Percentiles rank a stretch among this genome's conserved stretches.
Evolutionary conservation across 2,329 filamentous ascomycete genomes (phyloP).

Genomic region (Penicillium sp.): DNA sequence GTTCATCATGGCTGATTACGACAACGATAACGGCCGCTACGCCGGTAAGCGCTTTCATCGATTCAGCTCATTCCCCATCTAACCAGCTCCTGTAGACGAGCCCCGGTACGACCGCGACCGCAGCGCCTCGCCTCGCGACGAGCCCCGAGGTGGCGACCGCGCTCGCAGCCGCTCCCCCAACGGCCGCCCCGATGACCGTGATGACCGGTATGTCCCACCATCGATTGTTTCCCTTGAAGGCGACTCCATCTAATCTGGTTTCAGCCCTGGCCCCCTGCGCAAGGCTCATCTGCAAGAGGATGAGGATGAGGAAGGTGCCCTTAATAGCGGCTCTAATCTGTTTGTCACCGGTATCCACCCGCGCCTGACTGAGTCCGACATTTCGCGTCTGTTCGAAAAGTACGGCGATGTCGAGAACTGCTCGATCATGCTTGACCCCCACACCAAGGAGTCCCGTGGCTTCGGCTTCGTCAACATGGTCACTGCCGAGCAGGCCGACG

Average conservation of each 20-base stretch:
- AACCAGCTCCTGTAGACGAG: constrained; percentile 48
- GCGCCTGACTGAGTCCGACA: constrained; percentile 81
- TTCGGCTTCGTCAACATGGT: constrained; percentile 99
- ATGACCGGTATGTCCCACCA: constrained; percentile 47
- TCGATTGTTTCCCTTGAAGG: not conserved
- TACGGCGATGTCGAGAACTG: constrained; percentile 98
- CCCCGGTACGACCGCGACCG: constrained; percentile 65
- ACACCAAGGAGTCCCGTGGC: constrained; percentile 96
- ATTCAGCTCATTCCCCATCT: not conserved
- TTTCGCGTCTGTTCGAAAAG: constrained; percentile 95
- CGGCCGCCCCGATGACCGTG: constrained; percentile 54
- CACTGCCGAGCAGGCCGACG: constrained; percentile 89
- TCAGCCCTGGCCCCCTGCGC: constrained; percentile 7
- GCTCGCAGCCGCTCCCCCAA: constrained; percentile 65
- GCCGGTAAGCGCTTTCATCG: constrained; percentile 54
- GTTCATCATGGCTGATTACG: constrained; percentile 57
- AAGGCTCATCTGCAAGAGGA: constrained; percentile 26
- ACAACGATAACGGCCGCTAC: constrained; percentile 64
- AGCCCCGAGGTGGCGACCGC: constrained; percentile 49
- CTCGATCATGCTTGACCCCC: constrained; percentile 98
- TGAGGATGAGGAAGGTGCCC: constrained; percentile 69
- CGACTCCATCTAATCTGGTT: not conserved
- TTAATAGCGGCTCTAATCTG: constrained; percentile 95
- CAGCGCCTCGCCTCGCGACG: constrained; percentile 64
- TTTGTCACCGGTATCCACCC: constrained; percentile 99